phyloP scores from a whole-genome alignment of 1,139 yeast species.

The Spathaspora jeffriesii region DNA sequence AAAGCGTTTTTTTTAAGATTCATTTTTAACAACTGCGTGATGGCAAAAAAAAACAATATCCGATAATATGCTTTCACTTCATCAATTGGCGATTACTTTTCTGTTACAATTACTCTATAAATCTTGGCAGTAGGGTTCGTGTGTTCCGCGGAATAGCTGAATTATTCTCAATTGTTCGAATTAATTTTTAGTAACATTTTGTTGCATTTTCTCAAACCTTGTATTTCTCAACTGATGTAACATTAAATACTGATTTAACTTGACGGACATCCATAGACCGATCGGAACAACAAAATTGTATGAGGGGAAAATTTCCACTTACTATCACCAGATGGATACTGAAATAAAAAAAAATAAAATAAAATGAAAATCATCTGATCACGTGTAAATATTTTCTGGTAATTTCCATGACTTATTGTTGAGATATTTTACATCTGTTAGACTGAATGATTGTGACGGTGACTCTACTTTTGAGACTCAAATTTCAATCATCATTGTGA shows the following conservation, averaged over 20 bases:
- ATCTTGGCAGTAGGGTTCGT: neutral
- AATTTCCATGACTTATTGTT: neutral
- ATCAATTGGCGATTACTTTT: neutral
- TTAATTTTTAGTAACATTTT: neutral
- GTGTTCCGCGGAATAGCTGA: neutral
- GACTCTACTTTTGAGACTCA: neutral
- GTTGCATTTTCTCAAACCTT: neutral
- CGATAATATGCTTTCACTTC: neutral
- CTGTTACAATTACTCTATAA: neutral
- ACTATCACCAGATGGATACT: neutral
- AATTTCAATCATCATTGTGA: slow-evolving; percentile 2
- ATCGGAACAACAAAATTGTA: neutral
- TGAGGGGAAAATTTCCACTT: neutral
- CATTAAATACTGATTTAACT: neutral
- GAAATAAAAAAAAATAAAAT: neutral
- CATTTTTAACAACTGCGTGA: neutral
- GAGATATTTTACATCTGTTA: neutral
- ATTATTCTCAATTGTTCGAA: neutral
- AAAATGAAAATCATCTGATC: neutral
- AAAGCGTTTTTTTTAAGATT: neutral
- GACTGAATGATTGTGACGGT: too few relatives aligned
- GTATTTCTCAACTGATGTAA: neutral
- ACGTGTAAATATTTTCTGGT: neutral
- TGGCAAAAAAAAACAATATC: neutral
- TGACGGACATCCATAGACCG: neutral